phyloP scores from a whole-genome alignment of 2,329 filamentous ascomycete genomes.

The Microsporum ferrugineum region DNA sequence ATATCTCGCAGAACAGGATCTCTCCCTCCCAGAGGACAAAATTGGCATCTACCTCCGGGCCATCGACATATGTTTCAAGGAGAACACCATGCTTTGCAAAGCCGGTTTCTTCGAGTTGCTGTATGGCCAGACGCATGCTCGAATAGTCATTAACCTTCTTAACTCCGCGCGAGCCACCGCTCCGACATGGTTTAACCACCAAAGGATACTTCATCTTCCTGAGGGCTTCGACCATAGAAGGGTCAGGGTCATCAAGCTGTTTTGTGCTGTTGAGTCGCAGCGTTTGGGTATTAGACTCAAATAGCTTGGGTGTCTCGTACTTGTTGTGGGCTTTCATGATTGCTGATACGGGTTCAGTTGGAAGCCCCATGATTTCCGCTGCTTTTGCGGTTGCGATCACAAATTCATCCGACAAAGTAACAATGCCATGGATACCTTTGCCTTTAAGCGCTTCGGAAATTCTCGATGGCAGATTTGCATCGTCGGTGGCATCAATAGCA shows the following conservation, averaged over 20 bases:
- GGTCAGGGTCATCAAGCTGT: background rate
- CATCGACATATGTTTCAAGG: slow-evolving; percentile 32
- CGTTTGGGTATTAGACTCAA: background rate
- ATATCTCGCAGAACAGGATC: slow-evolving; percentile 31
- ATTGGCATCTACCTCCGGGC: slow-evolving; percentile 36
- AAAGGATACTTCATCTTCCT: slow-evolving; percentile 19
- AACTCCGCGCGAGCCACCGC: slow-evolving; percentile 26
- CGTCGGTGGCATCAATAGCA: background rate
- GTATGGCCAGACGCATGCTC: no score
- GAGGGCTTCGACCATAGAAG: background rate
- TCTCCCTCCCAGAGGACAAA: slow-evolving; percentile 31
- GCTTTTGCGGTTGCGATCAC: background rate
- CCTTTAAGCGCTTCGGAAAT: background rate
- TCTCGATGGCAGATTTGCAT: background rate
- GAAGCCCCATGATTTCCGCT: background rate
- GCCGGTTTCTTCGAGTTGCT: background rate
- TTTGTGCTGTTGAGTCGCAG: background rate
- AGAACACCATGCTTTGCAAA: slow-evolving; percentile 18
- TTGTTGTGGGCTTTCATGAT: background rate
- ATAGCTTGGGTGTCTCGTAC: background rate
- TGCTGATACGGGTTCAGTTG: background rate
- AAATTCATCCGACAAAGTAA: background rate
- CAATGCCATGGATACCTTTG: slow-evolving; percentile 9
- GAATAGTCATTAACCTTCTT: background rate
- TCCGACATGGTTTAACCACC: slow-evolving; percentile 30